Evolutionary conservation across 495 filamentous ascomycete genomes (phyloP).

Genomic region (Corynascus novoguineensis): DNA sequence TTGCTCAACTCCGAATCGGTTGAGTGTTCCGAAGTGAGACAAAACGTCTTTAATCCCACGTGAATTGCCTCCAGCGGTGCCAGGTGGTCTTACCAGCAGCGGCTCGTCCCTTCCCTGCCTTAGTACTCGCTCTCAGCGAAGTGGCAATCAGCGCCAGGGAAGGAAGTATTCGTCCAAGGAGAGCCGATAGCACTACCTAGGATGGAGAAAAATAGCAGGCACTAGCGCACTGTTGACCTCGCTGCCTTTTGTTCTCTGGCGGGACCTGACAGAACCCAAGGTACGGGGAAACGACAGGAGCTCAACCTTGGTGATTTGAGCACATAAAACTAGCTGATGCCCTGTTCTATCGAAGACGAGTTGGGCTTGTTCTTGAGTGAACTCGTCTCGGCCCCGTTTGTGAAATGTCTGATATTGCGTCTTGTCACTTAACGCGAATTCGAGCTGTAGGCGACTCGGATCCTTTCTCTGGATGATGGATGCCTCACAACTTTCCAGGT

Average conservation of each 20-base stretch:
- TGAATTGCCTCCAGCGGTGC: neutral
- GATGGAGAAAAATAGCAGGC: no score
- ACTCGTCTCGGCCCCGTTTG: neutral
- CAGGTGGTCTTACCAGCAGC: neutral
- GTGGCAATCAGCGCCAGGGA: neutral
- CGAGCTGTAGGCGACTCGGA: neutral
- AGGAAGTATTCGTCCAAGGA: neutral
- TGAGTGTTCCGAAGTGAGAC: conserved; percentile 11
- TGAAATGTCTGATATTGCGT: neutral
- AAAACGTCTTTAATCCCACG: neutral
- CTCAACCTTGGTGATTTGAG: neutral
- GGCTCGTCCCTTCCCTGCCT: neutral
- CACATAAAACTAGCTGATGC: neutral
- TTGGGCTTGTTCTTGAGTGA: neutral
- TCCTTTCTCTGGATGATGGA: neutral
- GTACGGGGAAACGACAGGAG: neutral
- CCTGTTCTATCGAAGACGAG: neutral
- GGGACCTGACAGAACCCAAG: neutral
- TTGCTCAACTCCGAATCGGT: neutral
- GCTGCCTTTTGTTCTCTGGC: neutral
- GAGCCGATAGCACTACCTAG: neutral
- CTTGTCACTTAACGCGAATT: neutral
- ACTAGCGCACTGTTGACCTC: neutral
- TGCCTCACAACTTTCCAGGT: neutral
- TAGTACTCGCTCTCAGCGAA: neutral